A percentile compares a stretch with the other conserved stretches of the same genome.
Evolutionary conservation across 106 monocot species (phyloP).

Genomic region (Acorus calamus): DNA sequence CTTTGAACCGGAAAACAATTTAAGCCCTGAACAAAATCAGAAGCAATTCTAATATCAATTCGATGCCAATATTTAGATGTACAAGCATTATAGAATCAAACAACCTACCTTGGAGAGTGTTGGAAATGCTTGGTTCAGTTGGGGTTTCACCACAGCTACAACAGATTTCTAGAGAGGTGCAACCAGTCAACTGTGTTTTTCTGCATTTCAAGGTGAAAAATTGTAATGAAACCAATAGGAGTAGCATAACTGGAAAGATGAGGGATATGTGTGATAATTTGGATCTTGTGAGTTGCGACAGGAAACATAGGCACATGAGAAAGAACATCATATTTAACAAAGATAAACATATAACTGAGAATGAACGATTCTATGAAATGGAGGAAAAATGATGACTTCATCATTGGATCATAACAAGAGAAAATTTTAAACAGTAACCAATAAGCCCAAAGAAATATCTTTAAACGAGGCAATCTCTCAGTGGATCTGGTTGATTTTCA

Average conservation of each 20-base stretch:
- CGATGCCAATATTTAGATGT: not conserved
- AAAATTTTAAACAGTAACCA: no score
- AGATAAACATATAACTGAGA: not conserved
- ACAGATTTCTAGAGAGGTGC: constrained; percentile 13
- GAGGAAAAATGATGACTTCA: no score
- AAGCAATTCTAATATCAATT: not conserved
- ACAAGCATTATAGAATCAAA: not conserved
- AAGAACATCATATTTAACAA: not conserved
- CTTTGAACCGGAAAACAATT: constrained; percentile 55
- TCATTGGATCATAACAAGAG: no score
- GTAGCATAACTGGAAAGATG: not conserved
- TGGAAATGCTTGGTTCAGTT: constrained; percentile 36
- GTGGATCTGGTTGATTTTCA: no score
- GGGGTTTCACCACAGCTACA: constrained; percentile 26
- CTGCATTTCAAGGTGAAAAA: constrained; percentile 9
- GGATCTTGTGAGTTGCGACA: not conserved
- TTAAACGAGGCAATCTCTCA: no score
- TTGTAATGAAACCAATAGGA: not conserved
- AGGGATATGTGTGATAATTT: no score
- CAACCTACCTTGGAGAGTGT: constrained; percentile 31
- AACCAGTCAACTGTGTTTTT: constrained; percentile 19
- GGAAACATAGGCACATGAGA: not conserved
- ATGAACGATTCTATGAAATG: no score
- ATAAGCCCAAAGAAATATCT: no score
- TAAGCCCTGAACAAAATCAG: constrained; percentile 29